Evolutionary conservation across 1,284 basidiomycete species (phyloP).

Genomic region (Phylloporus sp.): DNA sequence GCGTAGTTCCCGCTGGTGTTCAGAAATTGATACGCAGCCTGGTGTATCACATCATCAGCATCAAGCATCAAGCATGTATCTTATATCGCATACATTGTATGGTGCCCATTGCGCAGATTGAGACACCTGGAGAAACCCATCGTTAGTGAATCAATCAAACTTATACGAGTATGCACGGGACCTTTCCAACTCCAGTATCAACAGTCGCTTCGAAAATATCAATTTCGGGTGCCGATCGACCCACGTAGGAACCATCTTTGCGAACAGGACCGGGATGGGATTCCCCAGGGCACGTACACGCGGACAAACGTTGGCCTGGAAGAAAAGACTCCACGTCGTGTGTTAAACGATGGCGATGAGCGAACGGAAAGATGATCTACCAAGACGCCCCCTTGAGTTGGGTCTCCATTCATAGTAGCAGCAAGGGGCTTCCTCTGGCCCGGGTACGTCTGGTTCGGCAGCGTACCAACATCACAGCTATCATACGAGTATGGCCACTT

Average conservation of each 20-base stretch:
- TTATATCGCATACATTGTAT: constrained; percentile 37
- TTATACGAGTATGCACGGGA: constrained; percentile 5
- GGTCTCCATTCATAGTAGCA: constrained; percentile 49
- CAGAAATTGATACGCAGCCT: constrained; percentile 37
- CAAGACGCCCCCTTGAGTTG: constrained; percentile 41
- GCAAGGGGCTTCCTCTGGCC: constrained; percentile 54
- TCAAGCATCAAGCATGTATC: no score
- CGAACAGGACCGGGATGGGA: constrained; percentile 82
- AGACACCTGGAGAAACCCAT: constrained; percentile 29
- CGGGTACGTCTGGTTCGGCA: constrained; percentile 75
- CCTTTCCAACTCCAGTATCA: constrained; percentile 35
- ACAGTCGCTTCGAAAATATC: constrained; percentile 40
- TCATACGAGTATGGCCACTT: constrained; percentile 77
- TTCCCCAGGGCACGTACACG: constrained; percentile 80
- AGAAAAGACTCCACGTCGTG: constrained; percentile 58
- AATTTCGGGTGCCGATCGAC: constrained; percentile 86
- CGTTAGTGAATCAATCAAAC: constrained; percentile 12
- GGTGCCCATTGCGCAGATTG: constrained; percentile 43
- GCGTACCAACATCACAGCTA: constrained; percentile 82
- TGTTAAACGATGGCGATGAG: constrained; percentile 10
- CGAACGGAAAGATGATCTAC: constrained; percentile 31
- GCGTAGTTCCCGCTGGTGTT: constrained; percentile 32
- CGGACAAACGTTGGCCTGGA: constrained; percentile 81
- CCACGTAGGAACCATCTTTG: constrained; percentile 63
- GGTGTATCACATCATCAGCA: constrained; percentile 5